These are phyloP conservation scores for Bertia moriformis DNA, from an alignment of 2,329 filamentous ascomycete species.

Conservation along the genomic window DNA sequence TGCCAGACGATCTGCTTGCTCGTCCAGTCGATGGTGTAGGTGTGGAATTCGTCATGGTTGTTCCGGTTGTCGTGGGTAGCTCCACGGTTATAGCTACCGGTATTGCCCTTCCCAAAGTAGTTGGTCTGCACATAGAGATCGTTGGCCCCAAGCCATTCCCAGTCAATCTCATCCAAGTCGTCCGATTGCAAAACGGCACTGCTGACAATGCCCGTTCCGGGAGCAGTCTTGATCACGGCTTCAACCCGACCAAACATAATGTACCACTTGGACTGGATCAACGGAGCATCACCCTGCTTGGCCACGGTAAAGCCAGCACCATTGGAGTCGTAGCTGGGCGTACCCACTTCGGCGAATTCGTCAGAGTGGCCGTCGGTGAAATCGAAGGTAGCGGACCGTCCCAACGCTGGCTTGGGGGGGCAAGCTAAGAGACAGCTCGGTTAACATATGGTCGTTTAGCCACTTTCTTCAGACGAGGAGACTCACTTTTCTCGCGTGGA, in stretches of 20 bases:
- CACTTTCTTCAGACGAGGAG: too few species aligned
- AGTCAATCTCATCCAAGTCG: slow-evolving; percentile 60
- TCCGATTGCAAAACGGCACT: slow-evolving; percentile 58
- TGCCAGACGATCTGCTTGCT: slow-evolving; percentile 51
- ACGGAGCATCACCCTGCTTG: slow-evolving; percentile 48
- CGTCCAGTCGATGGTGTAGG: slow-evolving; percentile 62
- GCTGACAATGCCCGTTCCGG: slow-evolving; percentile 58
- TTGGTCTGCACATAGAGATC: slow-evolving; percentile 51
- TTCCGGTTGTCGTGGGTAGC: slow-evolving; percentile 40
- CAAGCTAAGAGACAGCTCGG: slow-evolving; percentile 31
- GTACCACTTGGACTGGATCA: slow-evolving; percentile 57
- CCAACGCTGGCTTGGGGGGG: slow-evolving; percentile 47
- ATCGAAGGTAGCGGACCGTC: slow-evolving; percentile 39
- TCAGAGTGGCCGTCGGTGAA: slow-evolving; percentile 46
- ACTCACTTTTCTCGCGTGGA: background rate
- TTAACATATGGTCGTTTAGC: too few species aligned
- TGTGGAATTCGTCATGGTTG: slow-evolving; percentile 49
- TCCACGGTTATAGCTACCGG: slow-evolving; percentile 50
- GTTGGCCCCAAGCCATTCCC: slow-evolving; percentile 59
- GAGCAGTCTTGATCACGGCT: slow-evolving; percentile 48
- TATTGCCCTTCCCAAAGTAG: slow-evolving; percentile 61
- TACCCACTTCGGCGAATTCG: slow-evolving; percentile 37
- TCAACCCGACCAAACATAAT: slow-evolving; percentile 66
- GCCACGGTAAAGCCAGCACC: slow-evolving; percentile 53
- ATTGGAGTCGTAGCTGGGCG: slow-evolving; percentile 36